Base-by-base conservation (phyloP, 306 rosid species). In the Hippophae rhamnoides region DNA sequence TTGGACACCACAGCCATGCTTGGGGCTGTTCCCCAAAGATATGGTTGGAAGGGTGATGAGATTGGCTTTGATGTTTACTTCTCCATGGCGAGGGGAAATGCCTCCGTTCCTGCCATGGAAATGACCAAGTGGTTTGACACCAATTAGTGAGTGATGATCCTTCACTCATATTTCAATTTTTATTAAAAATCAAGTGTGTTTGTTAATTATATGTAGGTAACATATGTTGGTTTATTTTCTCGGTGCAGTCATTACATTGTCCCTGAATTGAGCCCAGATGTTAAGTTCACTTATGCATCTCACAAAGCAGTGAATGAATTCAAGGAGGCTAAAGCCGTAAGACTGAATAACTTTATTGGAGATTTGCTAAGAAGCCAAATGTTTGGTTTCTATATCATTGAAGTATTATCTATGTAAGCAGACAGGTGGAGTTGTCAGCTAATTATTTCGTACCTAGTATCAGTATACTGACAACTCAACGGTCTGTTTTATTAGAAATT, bases 121-220 rank as follows among this genome's bases (percentile, higher is more conserved):
- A 88, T 85, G 94, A 85, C 94, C 74, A 85, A 88, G 81, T 88
- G 94, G 94, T 82, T 88, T 57, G 94, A 84, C 76, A 88, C 96
- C 69, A 88, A 88, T 76, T 76, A 77, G 80, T 82, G 66, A 76
- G 96, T 85, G 26, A 38, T 43, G 50, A 11, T 64, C 7, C 45
- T 41, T 41, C 12, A 45, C 54, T 57, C 40, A 13, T 54, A n/a
- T 41, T 25, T 31, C 73, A 47, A 42, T 9, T 40, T 44, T 47
- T 60, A 49, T 47, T 9, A 46, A 43, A 10, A 62, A 31, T 45
- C 3, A 23, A 52, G 43, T 57, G 42, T 38, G 41, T 64, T 65
- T 54, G 47, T 57, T 51, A 41, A 58, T 11, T 49, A 12, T 50
- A 43, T 8, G 10, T 8, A 10, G 4, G 3, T 10, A 45, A 5